A percentile compares a stretch with the other conserved stretches of the same genome.
Evolutionary conservation across 129 eudicot species (phyloP).

Genomic region (Helianthus tuberosus): DNA sequence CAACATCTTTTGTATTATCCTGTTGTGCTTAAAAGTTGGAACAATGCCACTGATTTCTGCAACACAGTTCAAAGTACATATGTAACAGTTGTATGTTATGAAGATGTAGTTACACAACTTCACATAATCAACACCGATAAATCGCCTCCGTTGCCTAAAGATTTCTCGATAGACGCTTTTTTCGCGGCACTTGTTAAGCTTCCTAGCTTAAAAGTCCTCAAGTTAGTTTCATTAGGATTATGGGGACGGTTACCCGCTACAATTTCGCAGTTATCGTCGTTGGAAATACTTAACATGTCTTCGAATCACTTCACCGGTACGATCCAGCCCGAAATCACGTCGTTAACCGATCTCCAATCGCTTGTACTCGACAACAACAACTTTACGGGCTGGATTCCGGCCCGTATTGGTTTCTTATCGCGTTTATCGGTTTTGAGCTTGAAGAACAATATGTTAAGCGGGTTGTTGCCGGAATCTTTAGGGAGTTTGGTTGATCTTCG

Average conservation of each 20-base stretch:
- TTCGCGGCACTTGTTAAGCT: constrained; percentile 56
- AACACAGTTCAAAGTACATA: constrained; percentile 50
- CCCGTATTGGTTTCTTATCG: constrained; percentile 55
- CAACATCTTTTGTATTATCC: constrained; percentile 65
- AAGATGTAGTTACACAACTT: constrained; percentile 71
- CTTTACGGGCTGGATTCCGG: constrained; percentile 66
- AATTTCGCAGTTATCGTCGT: constrained; percentile 49
- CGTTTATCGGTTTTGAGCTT: constrained; percentile 74
- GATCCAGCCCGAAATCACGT: constrained; percentile 58
- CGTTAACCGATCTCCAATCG: constrained; percentile 57
- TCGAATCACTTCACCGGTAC: constrained; percentile 67
- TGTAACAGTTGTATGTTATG: constrained; percentile 78
- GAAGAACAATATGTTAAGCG: constrained; percentile 63
- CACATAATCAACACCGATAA: constrained; percentile 56
- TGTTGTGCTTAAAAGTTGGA: constrained; percentile 56
- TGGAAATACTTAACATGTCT: constrained; percentile 77
- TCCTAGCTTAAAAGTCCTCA: constrained; percentile 77
- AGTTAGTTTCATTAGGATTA: constrained; percentile 82
- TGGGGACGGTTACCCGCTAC: constrained; percentile 70
- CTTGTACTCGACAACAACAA: constrained; percentile 76
- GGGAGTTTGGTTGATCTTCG: constrained; percentile 61
- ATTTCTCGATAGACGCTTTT: constrained; percentile 69
- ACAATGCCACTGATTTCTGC: constrained; percentile 67
- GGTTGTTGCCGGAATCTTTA: constrained; percentile 65
- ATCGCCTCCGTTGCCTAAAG: constrained; percentile 60